Base-by-base conservation (phyloP, 78 protist species). In the Guillardia theta region DNA sequence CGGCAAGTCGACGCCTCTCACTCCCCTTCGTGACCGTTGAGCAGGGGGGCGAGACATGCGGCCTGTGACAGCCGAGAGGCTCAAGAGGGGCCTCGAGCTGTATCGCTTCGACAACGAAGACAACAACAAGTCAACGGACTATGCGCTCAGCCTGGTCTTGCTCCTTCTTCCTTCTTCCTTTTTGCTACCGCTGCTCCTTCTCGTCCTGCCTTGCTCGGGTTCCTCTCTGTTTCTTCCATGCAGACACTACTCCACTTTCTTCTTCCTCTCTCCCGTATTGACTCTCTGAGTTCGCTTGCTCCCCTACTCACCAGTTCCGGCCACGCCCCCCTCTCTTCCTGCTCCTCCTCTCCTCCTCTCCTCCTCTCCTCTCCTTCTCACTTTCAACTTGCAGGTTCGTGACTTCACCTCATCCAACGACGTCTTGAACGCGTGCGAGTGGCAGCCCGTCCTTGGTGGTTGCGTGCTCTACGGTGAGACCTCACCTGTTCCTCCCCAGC, bases 31-130 rank as follows among this genome's bases (percentile, higher is more conserved):
- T 18, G 62, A 21, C 33, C 18, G 62, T 21, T 53, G 33, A 12
- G 33, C 18, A 53, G 62, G 62, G 62, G 83, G 83, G n/a, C 83
- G 83, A 15, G 83, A 70, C 83, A 70, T 70, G 83, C 83, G 83
- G 41, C 83, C 83, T 12, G 83, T 33, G 10, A 70, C 83, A 36
- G 9, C 83, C 41, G 83, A 24, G 41, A 36, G 83, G 36, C 6
- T 70, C n/a, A 12, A 43, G 41, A 36, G 83, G 46, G 83, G 83
- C 41, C 83, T 70, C 41, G 83, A 70, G 41, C 83, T 70, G n/a
- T 70, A 70, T 43, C 83, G 41, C 83, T 70, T 70, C 83, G 83
- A 27, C 27, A 24, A 58, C 39, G 39, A 58, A 8, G 70, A 8
- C 70, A 30, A 24, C 27, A 58, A 58, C 21, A 58, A 24, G 27